A percentile compares a stretch with the other conserved stretches of the same genome.
Evolutionary conservation across 2,329 filamentous ascomycete genomes (phyloP).

Genomic region (Verruconis gallopava): DNA sequence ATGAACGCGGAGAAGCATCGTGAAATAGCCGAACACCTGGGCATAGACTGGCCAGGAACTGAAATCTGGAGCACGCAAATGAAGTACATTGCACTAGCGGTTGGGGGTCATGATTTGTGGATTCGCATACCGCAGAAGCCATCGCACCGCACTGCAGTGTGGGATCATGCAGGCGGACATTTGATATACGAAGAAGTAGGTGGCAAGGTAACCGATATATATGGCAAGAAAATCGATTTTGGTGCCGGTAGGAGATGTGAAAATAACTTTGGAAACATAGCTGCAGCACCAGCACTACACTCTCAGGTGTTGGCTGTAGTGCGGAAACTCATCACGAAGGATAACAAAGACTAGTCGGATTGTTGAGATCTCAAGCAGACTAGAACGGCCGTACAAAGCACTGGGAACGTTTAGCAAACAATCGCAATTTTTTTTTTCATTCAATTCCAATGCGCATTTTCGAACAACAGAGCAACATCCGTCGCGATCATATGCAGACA

Average conservation of each 20-base stretch:
- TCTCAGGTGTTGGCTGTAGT: conserved; percentile 10
- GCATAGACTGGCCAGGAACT: conserved; percentile 34
- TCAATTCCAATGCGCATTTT: too few relatives aligned
- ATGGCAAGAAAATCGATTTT: conserved; percentile 38
- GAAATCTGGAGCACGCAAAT: conserved; percentile 42
- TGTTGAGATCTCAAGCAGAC: too few relatives aligned
- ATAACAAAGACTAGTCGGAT: too few relatives aligned
- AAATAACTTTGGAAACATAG: conserved; percentile 29
- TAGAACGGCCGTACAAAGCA: too few relatives aligned
- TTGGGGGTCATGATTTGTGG: conserved; percentile 37
- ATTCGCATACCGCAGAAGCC: conserved; percentile 34
- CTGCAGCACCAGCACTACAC: conserved; percentile 27
- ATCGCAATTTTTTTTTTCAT: too few relatives aligned
- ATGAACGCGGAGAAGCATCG: conserved; percentile 3
- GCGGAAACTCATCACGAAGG: conserved; percentile 2
- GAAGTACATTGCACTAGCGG: conserved; percentile 39
- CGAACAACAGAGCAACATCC: too few relatives aligned
- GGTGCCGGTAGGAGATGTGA: conserved; percentile 26
- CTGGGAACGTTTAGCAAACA: too few relatives aligned
- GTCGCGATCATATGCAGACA: too few relatives aligned
- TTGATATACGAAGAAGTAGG: conserved; percentile 39
- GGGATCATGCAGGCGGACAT: conserved; percentile 44
- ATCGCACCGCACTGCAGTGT: conserved; percentile 35
- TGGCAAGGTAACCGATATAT: conserved; percentile 37
- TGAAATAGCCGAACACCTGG: conserved; percentile 23